A percentile compares a stretch with the other conserved stretches of the same genome.
Conservation (phyloP, 352 stramenopile species). For the Pythium plurisporium region DNA sequence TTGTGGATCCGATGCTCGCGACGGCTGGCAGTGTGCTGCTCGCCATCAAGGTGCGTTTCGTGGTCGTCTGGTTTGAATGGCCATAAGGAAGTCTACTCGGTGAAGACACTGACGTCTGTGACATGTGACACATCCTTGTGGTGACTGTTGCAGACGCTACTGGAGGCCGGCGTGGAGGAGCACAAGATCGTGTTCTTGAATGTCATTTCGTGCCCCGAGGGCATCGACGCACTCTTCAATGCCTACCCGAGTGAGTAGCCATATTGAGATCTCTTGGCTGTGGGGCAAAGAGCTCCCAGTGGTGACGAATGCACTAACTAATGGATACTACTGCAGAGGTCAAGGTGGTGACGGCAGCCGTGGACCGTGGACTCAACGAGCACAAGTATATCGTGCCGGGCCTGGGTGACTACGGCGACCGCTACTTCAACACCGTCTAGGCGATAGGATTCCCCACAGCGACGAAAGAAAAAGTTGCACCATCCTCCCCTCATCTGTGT, state of each 20-base stretch:
- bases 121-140: slow-evolving; percentile 16
- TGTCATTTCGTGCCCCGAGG: slow-evolving; percentile 92
- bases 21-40: slow-evolving; percentile 87
- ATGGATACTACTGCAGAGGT: slow-evolving; percentile 29
- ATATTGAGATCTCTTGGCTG: too few relatives aligned
- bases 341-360: slow-evolving; percentile 74
- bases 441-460: too few relatives aligned
- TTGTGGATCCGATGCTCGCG: slow-evolving; percentile 97
- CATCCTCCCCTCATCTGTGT: too few relatives aligned
- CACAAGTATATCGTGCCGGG: slow-evolving; percentile 96
- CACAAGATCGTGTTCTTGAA: slow-evolving; percentile 94
- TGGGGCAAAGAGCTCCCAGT: too few relatives aligned
- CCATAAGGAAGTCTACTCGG: too few relatives aligned
- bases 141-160: slow-evolving; percentile 49
- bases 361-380: slow-evolving; percentile 89
- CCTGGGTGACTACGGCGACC: slow-evolving; percentile 94
- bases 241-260: slow-evolving; percentile 57
- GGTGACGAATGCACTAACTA: too few relatives aligned
- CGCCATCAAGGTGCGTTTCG: slow-evolving; percentile 84
- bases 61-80: too few relatives aligned
- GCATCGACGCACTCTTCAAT: slow-evolving; percentile 70
- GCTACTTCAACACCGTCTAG: slow-evolving; percentile 84
- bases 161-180: slow-evolving; percentile 80
- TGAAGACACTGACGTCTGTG: slow-evolving; percentile 2
- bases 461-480: too few relatives aligned